Evolutionary conservation across 2,329 filamentous ascomycete genomes (phyloP).

Genomic region (Diplodia intermedia): DNA sequence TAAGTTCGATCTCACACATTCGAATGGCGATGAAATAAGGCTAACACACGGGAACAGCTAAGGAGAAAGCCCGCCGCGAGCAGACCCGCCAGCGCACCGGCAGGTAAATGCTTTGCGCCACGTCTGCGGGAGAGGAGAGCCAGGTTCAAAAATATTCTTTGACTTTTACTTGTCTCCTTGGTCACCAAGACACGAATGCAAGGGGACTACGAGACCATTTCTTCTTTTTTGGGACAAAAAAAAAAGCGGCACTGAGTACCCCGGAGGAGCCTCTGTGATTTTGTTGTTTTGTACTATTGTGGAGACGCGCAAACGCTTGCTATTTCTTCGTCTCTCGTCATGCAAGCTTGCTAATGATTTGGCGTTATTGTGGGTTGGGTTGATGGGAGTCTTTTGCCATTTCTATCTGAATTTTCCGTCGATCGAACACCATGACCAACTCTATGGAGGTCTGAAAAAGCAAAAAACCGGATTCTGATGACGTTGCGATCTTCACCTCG

Average conservation of each 20-base stretch:
- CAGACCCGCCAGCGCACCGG: conserved; percentile 69
- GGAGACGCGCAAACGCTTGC: conserved; percentile 6
- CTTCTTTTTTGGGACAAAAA: conserved; percentile 9
- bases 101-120: conserved; percentile 26
- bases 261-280: conserved; percentile 3
- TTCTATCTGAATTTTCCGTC: neutral
- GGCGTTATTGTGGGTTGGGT: conserved; percentile 6
- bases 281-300: conserved; percentile 5
- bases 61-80: conserved; percentile 71
- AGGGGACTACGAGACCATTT: neutral
- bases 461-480: neutral
- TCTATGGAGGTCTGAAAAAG: neutral
- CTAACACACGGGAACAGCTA: conserved; percentile 54
- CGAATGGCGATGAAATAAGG: neutral
- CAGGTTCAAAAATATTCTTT: conserved; percentile 14
- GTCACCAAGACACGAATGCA: conserved; percentile 1
- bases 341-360: conserved; percentile 14
- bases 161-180: neutral
- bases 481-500: neutral
- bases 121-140: conserved; percentile 5
- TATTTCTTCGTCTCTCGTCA: neutral
- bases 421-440: neutral
- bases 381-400: neutral
- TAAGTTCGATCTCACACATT: conserved; percentile 51
- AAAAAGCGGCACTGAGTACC: conserved; percentile 27